Evolutionary conservation across 495 filamentous ascomycete species (phyloP), one percentile per base, ranked within the genome.

Genomic region (Podospora australis): DNA sequence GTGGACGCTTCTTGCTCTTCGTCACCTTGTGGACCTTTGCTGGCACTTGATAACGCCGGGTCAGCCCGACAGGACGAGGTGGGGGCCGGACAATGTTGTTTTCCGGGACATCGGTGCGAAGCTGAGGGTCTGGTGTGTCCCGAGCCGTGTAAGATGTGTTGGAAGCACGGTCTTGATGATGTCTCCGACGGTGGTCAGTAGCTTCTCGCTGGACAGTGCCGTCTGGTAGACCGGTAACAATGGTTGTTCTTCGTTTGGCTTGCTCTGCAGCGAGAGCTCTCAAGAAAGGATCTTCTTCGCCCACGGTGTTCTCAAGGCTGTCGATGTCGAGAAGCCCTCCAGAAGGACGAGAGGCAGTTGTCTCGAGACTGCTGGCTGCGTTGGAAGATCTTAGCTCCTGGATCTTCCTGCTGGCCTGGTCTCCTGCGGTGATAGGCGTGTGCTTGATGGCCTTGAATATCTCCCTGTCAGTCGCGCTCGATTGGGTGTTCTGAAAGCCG

Each of bases 401-500:
- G 11, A 53, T 17, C 10, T 24, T 16, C 2, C 20, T 19, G 13
- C 13, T 43, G 4, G 38, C 48, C 20, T 41, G 36, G 3, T 16
- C 47, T 2, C 47, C 26, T 4, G 43, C 48, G 1, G 41, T 46
- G 9, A 38, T 39, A 0, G 41, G 36, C 7, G 40, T 45, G 14
- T 55, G 11, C 4, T 23, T 48, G 24, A 44, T 56, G 8, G 32
- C 11, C 6, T 44, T 48, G 25, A 23, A 26, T n/a, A 20, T 29
- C 25, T 48, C 21, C 2, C 36, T 30, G 17, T 34, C 8, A 16
- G 17, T 21, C n/a, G 39, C n/a, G 36, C 9, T 34, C 11, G 11
- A 6, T 17, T 21, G 11, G 26, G 19, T 4, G 4, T 13, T 39
- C 10, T 17, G n/a, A 4, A 16, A 17, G n/a, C 4, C n/a, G n/a